Evolutionary conservation across 805 yeast genomes (phyloP), one percentile per base, ranked within the genome.

Genomic region (Starmerella potacharoeniae): DNA sequence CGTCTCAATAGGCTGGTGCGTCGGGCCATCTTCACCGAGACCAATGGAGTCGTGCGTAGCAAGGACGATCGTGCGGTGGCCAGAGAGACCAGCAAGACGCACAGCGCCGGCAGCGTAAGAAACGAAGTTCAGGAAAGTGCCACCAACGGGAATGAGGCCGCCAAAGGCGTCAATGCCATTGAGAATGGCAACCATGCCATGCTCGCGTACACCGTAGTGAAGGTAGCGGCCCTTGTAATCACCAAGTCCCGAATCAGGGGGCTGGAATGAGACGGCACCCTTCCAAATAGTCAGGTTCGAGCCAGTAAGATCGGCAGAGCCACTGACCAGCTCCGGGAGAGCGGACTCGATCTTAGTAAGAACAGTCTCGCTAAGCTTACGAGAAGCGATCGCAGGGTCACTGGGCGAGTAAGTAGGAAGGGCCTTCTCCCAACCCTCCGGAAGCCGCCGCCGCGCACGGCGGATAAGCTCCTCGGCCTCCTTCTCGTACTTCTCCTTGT

Each of bases 181-280:
- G 82, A 90, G 79, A 72, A 90, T 85, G 62, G 97, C 96, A 76
- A 96, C 96, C 97, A 91, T 89, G 73, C 87, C 97, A 75, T 93
- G 97, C 79, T 91, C 98, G 76, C 98, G 85, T 62, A 91, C 96
- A 83, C 98, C 98, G 72, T 84, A 91, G 77, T 97, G 84, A 73
- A 91, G 78, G 77, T 91, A 91, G 71, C 96, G 84, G 70, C 98
- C 98, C 56, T 81, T 61, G 78, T 84, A 90, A 68, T 81, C 81
- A 73, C 97, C 97, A 63, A 87, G 75, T 49, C 82, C 82, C 57
- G 88, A 74, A 55, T 80, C 68, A 54, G 88, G 86, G 54, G 93
- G 86, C 80, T 93, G 96, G 90, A 90, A 91, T 73, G 90, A 96
- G 62, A 79, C 80, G 59, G 95, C 87, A 60, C 75, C 83, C 66